Evolutionary conservation across 164 flowering plant species (phyloP), one percentile per base, ranked within the genome.

Genomic region (Liriodendron chinense): DNA sequence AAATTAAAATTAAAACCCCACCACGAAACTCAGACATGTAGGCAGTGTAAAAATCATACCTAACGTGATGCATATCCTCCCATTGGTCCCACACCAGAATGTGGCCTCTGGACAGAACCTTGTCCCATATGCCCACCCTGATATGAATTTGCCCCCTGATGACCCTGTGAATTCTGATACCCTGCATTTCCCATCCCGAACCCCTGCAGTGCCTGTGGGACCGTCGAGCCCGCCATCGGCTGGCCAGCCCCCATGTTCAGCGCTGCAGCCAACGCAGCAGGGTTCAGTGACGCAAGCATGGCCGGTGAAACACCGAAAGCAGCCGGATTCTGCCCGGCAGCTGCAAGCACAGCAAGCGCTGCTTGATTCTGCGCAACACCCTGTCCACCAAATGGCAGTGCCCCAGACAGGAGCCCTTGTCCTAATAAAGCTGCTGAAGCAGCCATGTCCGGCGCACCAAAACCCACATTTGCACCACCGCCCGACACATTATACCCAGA

Each of bases 311-410:
- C 68, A 21, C 84, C 84, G 69, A 79, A 82, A 2, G 84, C 82
- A 75, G 80, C 82, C 21, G 84, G 84, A 72, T 82, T 82, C 71
- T 82, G 82, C 74, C 80, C 82, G 23, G 82, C 82, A 47, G 82
- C 84, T 43, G 82, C 82, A 65, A 82, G 59, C 57, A 79, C 74
- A 34, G 84, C 84, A 28, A 82, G 76, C 1, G 82, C 84, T 0
- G 80, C 84, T 62, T 74, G 82, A 63, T 79, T 77, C 9, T 74
- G 76, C 7, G 61, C 74, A 8, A 77, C 68, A 0, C 76, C 80
- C 65, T 72, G 82, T 28, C 75, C 78, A 72, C 75, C 78, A 74
- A 67, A 79, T 9, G 75, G 81, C 61, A 77, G 67, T 1, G 75
- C 71, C 3, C 73, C 78, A 34, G 66, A 78, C 24, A 81, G 57